These are phyloP conservation scores for Saccharomyces hybrid DNA, from an alignment of 1,139 yeast species.

Conservation along the genomic window DNA sequence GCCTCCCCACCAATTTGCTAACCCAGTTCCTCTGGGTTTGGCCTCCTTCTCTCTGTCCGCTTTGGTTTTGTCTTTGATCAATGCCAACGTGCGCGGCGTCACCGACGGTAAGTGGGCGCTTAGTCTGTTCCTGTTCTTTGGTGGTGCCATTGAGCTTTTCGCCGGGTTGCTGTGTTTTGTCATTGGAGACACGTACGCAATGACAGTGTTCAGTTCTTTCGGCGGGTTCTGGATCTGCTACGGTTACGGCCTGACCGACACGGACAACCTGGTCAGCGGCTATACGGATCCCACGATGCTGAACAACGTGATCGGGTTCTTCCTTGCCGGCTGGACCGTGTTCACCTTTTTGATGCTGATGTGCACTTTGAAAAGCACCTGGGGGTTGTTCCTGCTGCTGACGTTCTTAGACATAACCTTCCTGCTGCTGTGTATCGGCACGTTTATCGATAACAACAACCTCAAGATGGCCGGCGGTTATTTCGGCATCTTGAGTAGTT, in stretches of 20 bases:
- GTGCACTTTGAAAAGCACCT: conserved; percentile 57
- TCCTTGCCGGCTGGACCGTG: conserved; percentile 57
- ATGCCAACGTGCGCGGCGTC: conserved; percentile 48
- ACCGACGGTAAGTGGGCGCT: conserved; percentile 41
- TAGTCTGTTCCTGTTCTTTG: conserved; percentile 47
- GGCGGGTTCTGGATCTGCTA: conserved; percentile 73
- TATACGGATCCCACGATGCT: conserved; percentile 40
- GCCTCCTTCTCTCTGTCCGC: conserved; percentile 48
- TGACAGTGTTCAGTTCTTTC: conserved; percentile 57
- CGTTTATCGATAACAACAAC: conserved; percentile 40
- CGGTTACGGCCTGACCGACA: conserved; percentile 48
- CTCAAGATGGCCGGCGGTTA: conserved; percentile 64
- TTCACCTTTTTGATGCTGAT: conserved; percentile 52
- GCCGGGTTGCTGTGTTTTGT: conserved; percentile 62
- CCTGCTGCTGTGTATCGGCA: conserved; percentile 50
- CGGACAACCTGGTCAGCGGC: conserved; percentile 47
- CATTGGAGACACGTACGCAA: conserved; percentile 58
- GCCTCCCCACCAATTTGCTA: conserved; percentile 32
- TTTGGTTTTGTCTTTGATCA: conserved; percentile 38
- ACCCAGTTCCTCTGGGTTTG: conserved; percentile 58
- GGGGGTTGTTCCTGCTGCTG: conserved; percentile 50
- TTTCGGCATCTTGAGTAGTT: conserved; percentile 52
- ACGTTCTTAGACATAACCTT: conserved; percentile 48
- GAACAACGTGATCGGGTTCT: conserved; percentile 50
- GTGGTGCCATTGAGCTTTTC: conserved; percentile 57